Evolutionary conservation across 2,329 filamentous ascomycete genomes (phyloP), one percentile per base, ranked within the genome.

Genomic region (Penicillium brasilianum): DNA sequence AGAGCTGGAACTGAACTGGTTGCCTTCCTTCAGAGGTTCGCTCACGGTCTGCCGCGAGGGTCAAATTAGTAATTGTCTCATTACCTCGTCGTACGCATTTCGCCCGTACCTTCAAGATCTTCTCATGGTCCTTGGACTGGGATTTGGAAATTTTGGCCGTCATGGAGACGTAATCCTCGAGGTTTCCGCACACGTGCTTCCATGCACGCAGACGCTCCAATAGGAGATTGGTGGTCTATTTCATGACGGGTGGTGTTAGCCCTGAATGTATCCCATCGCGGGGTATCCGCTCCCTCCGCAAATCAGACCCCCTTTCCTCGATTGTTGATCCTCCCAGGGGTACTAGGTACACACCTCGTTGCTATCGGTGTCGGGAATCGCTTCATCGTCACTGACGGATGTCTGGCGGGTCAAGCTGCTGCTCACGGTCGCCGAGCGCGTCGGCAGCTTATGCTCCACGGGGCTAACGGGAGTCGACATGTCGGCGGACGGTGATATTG

Each of bases 71-170:
- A 4, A 14, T 20, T 11, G 49, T 43, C 8, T 22, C 18, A 30
- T 16, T 30, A 9, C 4, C 18, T 11, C 13, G 61, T 20, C 7
- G 4, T 11, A 18, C 30, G 2, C 25, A 25, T 16, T 22, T 20
- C 4, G 10, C 10, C 65, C 74, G 28, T 57, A 88, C 89, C 88
- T 98, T 99, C 72, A 98, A 80, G 10, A 95, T 89, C 79, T 91
- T 94, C 81, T 98, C 93, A 73, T 97, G 97, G 77, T 98, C 94
- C 82, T 97, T 98, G 57, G 92, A 88, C 69, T 97, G 90, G 11
- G 87, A 85, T 74, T 88, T 90, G 74, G 97, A 90, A 60, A 92
- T 84, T 83, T 94, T 97, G 77, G 97, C 93, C 3, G 93, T 91
- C 7, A 90, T 88, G 32, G 82, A 82, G 71, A 98, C 84, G 76